Conservation (phyloP, 1,284 basidiomycete genomes). For the Ceratobasidium sp. region DNA sequence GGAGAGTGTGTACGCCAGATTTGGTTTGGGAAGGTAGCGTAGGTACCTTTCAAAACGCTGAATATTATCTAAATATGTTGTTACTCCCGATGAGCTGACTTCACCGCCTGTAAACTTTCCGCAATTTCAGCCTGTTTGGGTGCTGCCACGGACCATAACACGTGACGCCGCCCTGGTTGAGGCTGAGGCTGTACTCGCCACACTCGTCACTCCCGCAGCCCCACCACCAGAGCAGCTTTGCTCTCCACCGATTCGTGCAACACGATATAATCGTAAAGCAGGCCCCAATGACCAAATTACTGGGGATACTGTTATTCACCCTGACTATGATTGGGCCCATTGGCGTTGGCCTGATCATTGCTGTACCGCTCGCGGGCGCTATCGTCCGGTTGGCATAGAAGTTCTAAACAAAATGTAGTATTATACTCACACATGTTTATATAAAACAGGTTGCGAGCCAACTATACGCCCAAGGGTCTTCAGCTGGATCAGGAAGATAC, state of each 20-base stretch:
- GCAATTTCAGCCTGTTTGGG: too few relatives aligned
- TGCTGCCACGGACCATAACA: not conserved
- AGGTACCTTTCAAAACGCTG: too few relatives aligned
- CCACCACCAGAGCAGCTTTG: not conserved
- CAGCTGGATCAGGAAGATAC: constrained; percentile 65
- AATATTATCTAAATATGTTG: too few relatives aligned
- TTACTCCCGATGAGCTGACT: too few relatives aligned
- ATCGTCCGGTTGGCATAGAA: constrained; percentile 46
- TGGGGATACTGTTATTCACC: constrained; percentile 50
- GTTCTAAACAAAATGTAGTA: not conserved
- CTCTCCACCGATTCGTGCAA: not conserved
- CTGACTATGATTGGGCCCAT: constrained; percentile 50
- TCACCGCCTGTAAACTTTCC: too few relatives aligned
- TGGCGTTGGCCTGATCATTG: constrained; percentile 48
- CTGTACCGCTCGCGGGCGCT: constrained; percentile 52
- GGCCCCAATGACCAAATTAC: constrained; percentile 36
- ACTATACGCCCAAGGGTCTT: constrained; percentile 64
- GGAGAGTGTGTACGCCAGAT: constrained; percentile 21
- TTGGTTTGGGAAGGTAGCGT: constrained; percentile 13
- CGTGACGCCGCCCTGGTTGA: not conserved
- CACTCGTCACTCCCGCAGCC: too few relatives aligned
- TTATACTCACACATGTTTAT: not conserved
- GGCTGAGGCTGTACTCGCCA: not conserved
- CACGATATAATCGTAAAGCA: not conserved
- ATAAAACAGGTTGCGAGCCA: constrained; percentile 50